Base-by-base conservation (phyloP, 805 yeast species). In the Wickerhamiella alocasiicola region DNA sequence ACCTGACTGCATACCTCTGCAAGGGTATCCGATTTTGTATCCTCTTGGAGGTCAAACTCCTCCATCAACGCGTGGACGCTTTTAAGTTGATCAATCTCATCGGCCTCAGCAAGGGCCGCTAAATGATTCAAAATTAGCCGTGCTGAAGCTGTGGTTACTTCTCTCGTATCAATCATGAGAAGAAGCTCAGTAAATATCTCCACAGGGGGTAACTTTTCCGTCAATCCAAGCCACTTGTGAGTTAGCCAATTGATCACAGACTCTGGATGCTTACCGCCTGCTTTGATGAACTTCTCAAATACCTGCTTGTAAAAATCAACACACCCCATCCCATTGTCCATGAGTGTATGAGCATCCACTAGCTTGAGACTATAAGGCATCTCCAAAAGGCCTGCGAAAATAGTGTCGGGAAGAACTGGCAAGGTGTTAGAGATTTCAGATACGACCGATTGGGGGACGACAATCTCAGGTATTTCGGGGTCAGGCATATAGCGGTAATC, bases 401-500 rank as follows among this genome's bases (percentile, higher is more conserved):
- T 59, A 3, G 62, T 64, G 42, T 83, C 88, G 0, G 94, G 87
- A 1, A 78, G 57, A 7, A 56, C 63, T 0, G 88, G 87, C 12
- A 50, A 53, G 1, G 50, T 35, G 3, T 52, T 45, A 9, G 57
- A 51, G 0, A 80, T 62, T 2, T 68, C 64, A 0, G 61, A 49
- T 0, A 69, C 52, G 4, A 78, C 67, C 0, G 55, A 54, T 1
- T 60, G 43, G 28, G 70, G 63, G 2, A 88, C 55, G 12, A 52
- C 44, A 3, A 87, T 60, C 1, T 61, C 57, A 0, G 91, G 85
- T 23, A 91, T 62, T 56, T 91, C 98, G 2, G 93, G 82, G 56
- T 91, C 98, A 0, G 97, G 95, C 70, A 88, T 78, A 55, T 85
- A 91, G 51, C 97, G 66, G 59, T 91, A 91, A 58, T 91, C 98